Conservation (phyloP, 371 early-diverging fungal genomes). For the Haplosporangium sp. region DNA sequence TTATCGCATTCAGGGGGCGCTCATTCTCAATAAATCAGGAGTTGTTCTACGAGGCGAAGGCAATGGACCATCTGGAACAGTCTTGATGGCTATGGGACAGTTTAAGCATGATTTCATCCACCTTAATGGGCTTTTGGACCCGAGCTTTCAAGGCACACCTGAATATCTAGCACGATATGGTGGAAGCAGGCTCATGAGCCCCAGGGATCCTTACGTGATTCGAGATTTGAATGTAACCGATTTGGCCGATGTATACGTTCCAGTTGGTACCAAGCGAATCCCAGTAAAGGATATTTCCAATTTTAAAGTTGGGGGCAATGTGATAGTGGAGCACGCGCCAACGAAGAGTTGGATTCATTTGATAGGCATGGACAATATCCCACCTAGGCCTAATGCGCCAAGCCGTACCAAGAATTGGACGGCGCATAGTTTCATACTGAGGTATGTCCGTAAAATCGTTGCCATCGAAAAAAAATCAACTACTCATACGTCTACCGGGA, state of each 20-base stretch:
- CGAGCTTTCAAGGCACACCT: conserved; percentile 28
- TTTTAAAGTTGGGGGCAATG: conserved; percentile 24
- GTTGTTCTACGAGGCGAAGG: conserved; percentile 49
- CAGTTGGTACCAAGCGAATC: conserved; percentile 21
- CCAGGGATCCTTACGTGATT: conserved; percentile 24
- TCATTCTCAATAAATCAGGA: conserved; percentile 39
- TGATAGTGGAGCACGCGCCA: conserved; percentile 18
- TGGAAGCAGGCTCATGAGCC: background rate
- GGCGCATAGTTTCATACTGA: conserved; percentile 10
- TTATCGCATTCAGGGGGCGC: conserved; percentile 28
- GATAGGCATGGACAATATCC: conserved; percentile 35
- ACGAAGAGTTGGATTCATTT: conserved; percentile 17
- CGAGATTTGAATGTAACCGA: conserved; percentile 9
- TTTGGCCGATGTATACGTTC: conserved; percentile 27
- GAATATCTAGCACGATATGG: conserved; percentile 22
- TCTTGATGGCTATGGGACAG: conserved; percentile 29
- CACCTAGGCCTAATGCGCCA: conserved; percentile 7
- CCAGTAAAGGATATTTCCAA: conserved; percentile 30
- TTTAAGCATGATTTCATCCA: conserved; percentile 44
- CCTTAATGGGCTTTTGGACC: conserved; percentile 32
- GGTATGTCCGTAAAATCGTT: conserved; percentile 31
- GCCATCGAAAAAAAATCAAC: conserved; percentile 14
- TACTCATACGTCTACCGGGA: too few species aligned
- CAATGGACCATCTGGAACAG: conserved; percentile 30
- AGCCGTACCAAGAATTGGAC: conserved; percentile 27